Conservation (phyloP, 2,329 filamentous ascomycete genomes). For the Neonectria ditissima region DNA sequence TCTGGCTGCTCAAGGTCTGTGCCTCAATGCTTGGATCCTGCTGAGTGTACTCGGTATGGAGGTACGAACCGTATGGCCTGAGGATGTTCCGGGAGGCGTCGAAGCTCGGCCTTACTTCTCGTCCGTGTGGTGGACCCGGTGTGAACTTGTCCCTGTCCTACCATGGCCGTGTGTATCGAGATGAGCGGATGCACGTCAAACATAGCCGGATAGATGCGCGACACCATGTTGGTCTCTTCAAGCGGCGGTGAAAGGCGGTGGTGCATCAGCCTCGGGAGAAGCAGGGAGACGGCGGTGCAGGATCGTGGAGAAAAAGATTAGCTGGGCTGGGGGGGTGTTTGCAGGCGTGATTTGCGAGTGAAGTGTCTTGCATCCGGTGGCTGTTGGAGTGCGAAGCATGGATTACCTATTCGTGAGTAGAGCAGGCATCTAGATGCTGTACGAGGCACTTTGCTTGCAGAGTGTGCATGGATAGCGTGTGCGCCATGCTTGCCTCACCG, state of each 20-base stretch:
- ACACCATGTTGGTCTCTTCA: background rate
- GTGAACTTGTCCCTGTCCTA: background rate
- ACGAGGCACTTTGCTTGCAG: background rate
- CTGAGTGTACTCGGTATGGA: background rate
- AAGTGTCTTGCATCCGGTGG: constrained; percentile 15
- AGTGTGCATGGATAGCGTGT: background rate
- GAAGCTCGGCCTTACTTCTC: background rate
- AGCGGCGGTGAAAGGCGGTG: constrained; percentile 39
- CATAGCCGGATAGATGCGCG: background rate
- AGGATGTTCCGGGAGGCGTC: background rate
- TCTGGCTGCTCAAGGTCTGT: constrained; percentile 8
- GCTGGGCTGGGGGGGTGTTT: background rate
- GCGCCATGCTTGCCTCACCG: constrained; percentile 13
- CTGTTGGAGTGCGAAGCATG: background rate
- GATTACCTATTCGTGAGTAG: background rate
- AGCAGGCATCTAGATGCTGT: background rate
- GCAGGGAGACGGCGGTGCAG: constrained; percentile 29
- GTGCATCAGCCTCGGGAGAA: constrained; percentile 39
- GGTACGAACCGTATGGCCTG: constrained; percentile 18
- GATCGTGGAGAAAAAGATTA: constrained; percentile 12
- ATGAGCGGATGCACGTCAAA: constrained; percentile 5
- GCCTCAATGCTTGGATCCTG: background rate
- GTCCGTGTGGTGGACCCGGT: background rate
- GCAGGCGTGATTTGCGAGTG: constrained; percentile 1
- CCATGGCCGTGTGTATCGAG: background rate